phyloP scores from a whole-genome alignment of 768 basidiomycete genomes.

The Leccinum variicolor region DNA sequence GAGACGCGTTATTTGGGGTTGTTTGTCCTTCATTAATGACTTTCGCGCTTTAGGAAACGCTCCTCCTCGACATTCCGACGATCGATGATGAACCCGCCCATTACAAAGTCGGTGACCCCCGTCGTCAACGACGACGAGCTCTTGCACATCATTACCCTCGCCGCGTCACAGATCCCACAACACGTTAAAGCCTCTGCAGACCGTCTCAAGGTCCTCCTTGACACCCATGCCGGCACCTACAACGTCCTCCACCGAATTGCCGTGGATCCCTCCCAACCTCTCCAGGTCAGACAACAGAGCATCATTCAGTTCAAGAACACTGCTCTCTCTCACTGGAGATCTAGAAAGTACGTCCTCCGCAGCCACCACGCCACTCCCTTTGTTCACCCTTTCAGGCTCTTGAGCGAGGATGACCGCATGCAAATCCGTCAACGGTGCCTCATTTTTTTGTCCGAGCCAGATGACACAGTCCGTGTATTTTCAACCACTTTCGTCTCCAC shows the following conservation, averaged over 20 bases:
- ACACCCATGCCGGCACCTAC: constrained; percentile 62
- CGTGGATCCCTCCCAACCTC: constrained; percentile 52
- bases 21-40: constrained; percentile 23
- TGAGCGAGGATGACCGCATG: constrained; percentile 63
- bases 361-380: constrained; percentile 1
- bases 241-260: constrained; percentile 75
- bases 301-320: constrained; percentile 90
- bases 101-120: constrained; percentile 17
- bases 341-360: constrained; percentile 54
- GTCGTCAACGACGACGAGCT: constrained; percentile 61
- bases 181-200: constrained; percentile 46
- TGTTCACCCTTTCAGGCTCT: constrained; percentile 43
- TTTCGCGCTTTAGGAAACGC: neutral
- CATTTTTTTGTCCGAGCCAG: constrained; percentile 68
- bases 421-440: constrained; percentile 66
- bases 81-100: constrained; percentile 23
- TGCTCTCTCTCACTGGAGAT: constrained; percentile 71
- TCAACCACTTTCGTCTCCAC: neutral
- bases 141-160: constrained; percentile 59
- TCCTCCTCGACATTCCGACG: neutral
- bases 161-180: constrained; percentile 69
- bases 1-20: constrained; percentile 46
- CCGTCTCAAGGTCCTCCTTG: constrained; percentile 64
- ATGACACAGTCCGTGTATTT: constrained; percentile 60
- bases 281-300: constrained; percentile 70